phyloP scores from a whole-genome alignment of 176 grass and related monocot species.

The Triticum turgidum region DNA sequence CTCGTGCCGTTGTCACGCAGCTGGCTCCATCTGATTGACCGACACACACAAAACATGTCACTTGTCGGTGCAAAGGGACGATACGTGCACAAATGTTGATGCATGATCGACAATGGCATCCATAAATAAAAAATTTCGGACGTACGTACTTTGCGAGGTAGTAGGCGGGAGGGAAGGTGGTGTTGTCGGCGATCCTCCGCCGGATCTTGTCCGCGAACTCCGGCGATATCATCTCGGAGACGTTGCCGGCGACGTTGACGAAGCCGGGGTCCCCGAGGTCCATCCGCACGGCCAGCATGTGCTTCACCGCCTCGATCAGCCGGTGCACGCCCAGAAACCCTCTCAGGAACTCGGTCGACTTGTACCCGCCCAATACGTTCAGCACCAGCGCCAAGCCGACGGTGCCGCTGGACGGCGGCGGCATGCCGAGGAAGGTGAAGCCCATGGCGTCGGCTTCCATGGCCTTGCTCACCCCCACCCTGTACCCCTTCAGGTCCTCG shows the following conservation, averaged over 20 bases:
- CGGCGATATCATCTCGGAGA: slow-evolving; percentile 71
- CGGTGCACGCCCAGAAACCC: slow-evolving; percentile 67
- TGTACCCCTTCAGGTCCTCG: slow-evolving; percentile 56
- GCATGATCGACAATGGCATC: neutral
- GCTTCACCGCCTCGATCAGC: slow-evolving; percentile 75
- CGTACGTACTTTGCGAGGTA: slow-evolving; percentile 68
- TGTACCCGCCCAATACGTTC: slow-evolving; percentile 75
- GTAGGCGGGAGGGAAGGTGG: slow-evolving; percentile 69
- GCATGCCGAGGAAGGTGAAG: slow-evolving; percentile 81
- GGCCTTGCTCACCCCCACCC: slow-evolving; percentile 45
- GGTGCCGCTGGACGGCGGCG: slow-evolving; percentile 83
- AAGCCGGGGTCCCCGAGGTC: slow-evolving; percentile 74
- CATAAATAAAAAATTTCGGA: neutral
- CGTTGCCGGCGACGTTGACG: slow-evolving; percentile 44
- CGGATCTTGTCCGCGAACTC: slow-evolving; percentile 53
- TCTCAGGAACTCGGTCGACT: slow-evolving; percentile 53
- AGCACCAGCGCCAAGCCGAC: slow-evolving; percentile 71
- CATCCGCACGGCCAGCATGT: slow-evolving; percentile 76
- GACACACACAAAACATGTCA: neutral
- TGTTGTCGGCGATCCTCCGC: slow-evolving; percentile 61
- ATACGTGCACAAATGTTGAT: neutral
- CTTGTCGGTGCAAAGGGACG: neutral
- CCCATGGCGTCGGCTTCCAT: slow-evolving; percentile 63
- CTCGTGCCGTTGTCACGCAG: slow-evolving; percentile 74
- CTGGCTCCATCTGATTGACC: slow-evolving; percentile 59